phyloP scores from a whole-genome alignment of 108 stramenopile genomes.

The Skeletonema grethae region DNA sequence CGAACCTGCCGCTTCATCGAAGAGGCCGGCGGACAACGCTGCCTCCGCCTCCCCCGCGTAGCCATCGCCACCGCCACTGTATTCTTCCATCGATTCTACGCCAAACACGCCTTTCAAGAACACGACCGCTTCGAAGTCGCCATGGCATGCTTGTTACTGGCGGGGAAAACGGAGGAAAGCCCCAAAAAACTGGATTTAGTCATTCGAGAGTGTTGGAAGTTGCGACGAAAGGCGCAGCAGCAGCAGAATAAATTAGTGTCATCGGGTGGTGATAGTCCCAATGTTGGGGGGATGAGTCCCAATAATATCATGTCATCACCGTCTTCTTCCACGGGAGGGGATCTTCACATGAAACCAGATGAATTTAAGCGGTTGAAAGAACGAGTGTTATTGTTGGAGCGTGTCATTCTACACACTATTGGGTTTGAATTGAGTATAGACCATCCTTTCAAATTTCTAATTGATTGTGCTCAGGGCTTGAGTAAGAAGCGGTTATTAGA shows the following conservation, averaged over 20 bases:
- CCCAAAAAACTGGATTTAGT: conserved; percentile 80
- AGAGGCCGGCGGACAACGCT: conserved; percentile 75
- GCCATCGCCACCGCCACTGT: conserved; percentile 82
- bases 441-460: conserved; percentile 87
- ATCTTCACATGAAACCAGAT: conserved; percentile 49
- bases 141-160: conserved; percentile 81
- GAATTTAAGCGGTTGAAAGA: conserved; percentile 84
- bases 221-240: conserved; percentile 59
- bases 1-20: conserved; percentile 87
- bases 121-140: conserved; percentile 91
- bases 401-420: conserved; percentile 88
- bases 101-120: conserved; percentile 81
- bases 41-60: conserved; percentile 73
- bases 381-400: conserved; percentile 79
- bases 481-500: conserved; percentile 57
- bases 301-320: conserved; percentile 15
- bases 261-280: conserved; percentile 32
- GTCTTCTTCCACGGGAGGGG: not conserved
- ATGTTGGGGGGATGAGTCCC: conserved; percentile 22
- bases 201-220: conserved; percentile 68
- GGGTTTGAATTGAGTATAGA: conserved; percentile 84
- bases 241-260: conserved; percentile 33
- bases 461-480: conserved; percentile 64
- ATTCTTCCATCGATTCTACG: conserved; percentile 91
- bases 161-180: conserved; percentile 89